Evolutionary conservation across 495 filamentous ascomycete species (phyloP), one percentile per base, ranked within the genome.

Genomic region (Xylaria curta): DNA sequence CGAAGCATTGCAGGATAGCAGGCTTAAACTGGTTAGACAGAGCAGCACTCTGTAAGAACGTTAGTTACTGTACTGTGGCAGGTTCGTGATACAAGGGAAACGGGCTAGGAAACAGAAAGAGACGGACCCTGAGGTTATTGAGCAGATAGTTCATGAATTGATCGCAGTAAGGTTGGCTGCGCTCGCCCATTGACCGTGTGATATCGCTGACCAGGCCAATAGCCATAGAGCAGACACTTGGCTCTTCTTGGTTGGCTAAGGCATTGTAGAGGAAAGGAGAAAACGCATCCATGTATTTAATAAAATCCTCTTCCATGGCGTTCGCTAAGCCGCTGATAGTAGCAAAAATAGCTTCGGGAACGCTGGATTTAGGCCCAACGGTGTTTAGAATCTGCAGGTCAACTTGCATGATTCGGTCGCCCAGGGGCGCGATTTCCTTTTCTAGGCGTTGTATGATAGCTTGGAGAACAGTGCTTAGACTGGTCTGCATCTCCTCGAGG

Each of bases 171-270:
- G 95, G 96, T 82, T 95, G 93, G 75, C 94, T 91, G 78, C 91
- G 90, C 78, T 93, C 92, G 77, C 94, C 94, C 81, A 98, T 85
- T 12, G 95, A 94, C 72, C 96, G 92, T 36, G 93, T 92, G 76
- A 99, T 94, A 78, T 99, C 96, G 80, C 95, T 97, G 71, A 98
- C 95, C 56, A 98, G 85, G 68, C 96, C 96, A 81, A 98, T 98
- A 66, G 96, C 95, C 93, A 99, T 97, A 47, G 95, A 89, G 86
- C 97, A 99, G 44, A 98, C 87, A 80, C 88, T 91, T 38, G 94
- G 92, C 83, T 98, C 96, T 74, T 99, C 96, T 72, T 97, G 94
- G 86, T 98, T 98, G 69, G 89, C 91, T 33, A 99, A 90, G 8
- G 96, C 96, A 72, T 93, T 94, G 85, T 94, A 96, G 21, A 99